phyloP scores from a whole-genome alignment of 768 basidiomycete species.

The Macrolepiota fuliginosa region DNA sequence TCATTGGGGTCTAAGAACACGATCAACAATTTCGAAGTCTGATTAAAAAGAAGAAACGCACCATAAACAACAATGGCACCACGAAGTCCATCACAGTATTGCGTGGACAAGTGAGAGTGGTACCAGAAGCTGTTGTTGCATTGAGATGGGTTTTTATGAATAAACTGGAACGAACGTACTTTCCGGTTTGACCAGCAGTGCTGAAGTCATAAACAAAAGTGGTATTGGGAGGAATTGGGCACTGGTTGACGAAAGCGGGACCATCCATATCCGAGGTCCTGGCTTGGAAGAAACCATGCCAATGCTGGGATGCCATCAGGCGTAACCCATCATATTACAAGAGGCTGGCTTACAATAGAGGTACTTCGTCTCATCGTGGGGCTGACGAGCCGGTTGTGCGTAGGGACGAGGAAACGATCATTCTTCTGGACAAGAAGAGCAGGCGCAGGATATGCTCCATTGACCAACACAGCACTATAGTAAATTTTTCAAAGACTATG shows the following conservation, averaged over 20 bases:
- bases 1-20: slow-evolving; percentile 11
- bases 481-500: background rate
- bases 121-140: slow-evolving; percentile 25
- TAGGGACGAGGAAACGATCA: background rate
- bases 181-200: slow-evolving; percentile 27
- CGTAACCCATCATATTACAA: background rate
- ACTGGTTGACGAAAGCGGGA: slow-evolving; percentile 26
- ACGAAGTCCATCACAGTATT: slow-evolving; percentile 18
- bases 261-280: slow-evolving; percentile 25
- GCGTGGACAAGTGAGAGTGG: slow-evolving; percentile 15
- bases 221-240: slow-evolving; percentile 27
- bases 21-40: background rate
- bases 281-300: slow-evolving; percentile 23
- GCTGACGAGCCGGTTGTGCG: slow-evolving; percentile 30
- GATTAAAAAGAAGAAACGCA: background rate
- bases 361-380: slow-evolving; percentile 30
- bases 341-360: slow-evolving; percentile 17
- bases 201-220: slow-evolving; percentile 30
- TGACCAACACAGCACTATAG: slow-evolving; percentile 10
- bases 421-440: background rate
- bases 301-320: slow-evolving; percentile 7
- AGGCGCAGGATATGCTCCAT: background rate
- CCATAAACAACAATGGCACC: slow-evolving; percentile 28
- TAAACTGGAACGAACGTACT: background rate
- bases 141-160: background rate